These are phyloP conservation scores for Metschnikowia hibisci DNA, from an alignment of 805 yeast genomes.

Conservation along the genomic window DNA sequence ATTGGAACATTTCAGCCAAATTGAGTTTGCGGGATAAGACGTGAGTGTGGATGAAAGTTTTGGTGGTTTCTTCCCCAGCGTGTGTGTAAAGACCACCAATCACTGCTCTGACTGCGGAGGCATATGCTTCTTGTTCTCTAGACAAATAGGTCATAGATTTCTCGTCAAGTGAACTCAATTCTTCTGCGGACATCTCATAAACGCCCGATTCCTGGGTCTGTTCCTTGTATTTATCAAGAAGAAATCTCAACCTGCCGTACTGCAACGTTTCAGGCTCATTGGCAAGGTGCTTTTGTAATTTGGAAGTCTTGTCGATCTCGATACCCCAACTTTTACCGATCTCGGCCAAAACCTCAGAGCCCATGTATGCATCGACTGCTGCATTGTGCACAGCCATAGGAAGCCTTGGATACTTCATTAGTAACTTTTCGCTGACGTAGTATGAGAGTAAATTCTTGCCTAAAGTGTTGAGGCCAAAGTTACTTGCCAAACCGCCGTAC, in stretches of 20 bases:
- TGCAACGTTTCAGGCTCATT: constrained; percentile 65
- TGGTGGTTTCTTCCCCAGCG: constrained; percentile 60
- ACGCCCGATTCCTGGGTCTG: constrained; percentile 49
- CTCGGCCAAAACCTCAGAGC: constrained; percentile 58
- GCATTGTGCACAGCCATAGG: constrained; percentile 75
- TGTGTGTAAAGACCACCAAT: constrained; percentile 81
- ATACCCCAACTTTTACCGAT: constrained; percentile 87
- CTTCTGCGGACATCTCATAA: constrained; percentile 29
- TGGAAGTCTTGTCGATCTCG: constrained; percentile 63
- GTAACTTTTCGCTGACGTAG: constrained; percentile 68
- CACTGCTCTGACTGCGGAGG: constrained; percentile 75
- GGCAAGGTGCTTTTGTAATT: constrained; percentile 61
- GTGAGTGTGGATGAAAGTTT: constrained; percentile 66
- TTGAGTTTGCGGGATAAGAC: constrained; percentile 81
- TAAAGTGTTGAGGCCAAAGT: constrained; percentile 73
- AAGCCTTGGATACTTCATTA: constrained; percentile 80
- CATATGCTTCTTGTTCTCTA: constrained; percentile 46
- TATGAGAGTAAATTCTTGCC: constrained; percentile 76
- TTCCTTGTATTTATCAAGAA: constrained; percentile 27
- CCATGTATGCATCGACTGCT: constrained; percentile 73
- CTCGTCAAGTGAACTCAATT: constrained; percentile 14
- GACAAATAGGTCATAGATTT: constrained; percentile 24
- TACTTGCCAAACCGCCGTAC: constrained; percentile 52
- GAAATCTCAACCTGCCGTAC: constrained; percentile 65
- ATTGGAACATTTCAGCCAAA: constrained; percentile 67